phyloP scores from a whole-genome alignment of 2,329 filamentous ascomycete species.

The Huntiella decipiens region DNA sequence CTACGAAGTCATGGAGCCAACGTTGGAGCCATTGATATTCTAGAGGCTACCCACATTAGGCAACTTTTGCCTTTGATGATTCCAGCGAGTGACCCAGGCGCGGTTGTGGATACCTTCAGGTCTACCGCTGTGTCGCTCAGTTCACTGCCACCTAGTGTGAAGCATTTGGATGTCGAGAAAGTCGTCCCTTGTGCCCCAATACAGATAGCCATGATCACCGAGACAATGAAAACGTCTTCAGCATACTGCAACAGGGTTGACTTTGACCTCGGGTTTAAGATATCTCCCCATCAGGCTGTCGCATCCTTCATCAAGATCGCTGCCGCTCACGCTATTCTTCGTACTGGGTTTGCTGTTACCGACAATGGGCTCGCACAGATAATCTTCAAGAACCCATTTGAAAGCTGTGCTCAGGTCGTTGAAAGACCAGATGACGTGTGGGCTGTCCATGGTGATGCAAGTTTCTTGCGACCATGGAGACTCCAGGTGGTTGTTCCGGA shows the following conservation, averaged over 20 bases:
- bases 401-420: not conserved
- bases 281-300: slow-evolving; percentile 22
- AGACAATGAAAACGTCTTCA: slow-evolving; percentile 39
- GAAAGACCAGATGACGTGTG: not conserved
- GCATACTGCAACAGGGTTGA: slow-evolving; percentile 67
- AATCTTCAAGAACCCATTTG: slow-evolving; percentile 28
- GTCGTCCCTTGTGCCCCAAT: slow-evolving; percentile 50
- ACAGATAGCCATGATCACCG: slow-evolving; percentile 63
- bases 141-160: no score
- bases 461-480: not conserved
- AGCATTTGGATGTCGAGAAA: slow-evolving; percentile 18
- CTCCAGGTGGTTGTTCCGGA: not conserved
- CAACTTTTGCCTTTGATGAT: not conserved
- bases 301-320: slow-evolving; percentile 31
- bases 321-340: slow-evolving; percentile 43
- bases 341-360: slow-evolving; percentile 51
- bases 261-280: slow-evolving; percentile 30
- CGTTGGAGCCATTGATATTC: slow-evolving; percentile 38
- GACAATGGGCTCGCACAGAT: slow-evolving; percentile 39
- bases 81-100: not conserved
- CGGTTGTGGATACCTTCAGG: not conserved
- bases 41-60: not conserved
- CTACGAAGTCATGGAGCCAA: slow-evolving; percentile 38
- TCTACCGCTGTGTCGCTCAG: no score
- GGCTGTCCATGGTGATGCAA: not conserved